A percentile compares a stretch with the other conserved stretches of the same genome.
phyloP scores from a whole-genome alignment of 2,329 filamentous ascomycete genomes.

The Penicillium sp. region DNA sequence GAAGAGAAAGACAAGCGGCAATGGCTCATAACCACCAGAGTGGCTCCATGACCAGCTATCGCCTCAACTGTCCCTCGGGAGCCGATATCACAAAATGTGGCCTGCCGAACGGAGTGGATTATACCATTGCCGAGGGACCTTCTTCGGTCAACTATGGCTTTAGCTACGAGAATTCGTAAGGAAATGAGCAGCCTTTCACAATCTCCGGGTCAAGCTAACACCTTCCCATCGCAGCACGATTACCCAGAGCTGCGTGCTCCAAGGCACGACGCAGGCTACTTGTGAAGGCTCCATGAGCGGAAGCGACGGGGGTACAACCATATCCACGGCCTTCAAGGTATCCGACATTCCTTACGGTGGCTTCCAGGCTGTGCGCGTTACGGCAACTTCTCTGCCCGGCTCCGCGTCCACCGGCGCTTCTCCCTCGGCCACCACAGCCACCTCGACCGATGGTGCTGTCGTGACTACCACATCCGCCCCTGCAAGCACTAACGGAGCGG shows the following conservation, averaged over 20 bases:
- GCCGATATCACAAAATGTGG: constrained; percentile 11
- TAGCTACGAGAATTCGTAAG: constrained; percentile 14
- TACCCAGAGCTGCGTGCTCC: constrained; percentile 4
- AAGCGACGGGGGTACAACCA: not conserved
- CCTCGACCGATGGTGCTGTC: not conserved
- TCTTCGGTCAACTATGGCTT: constrained; percentile 6
- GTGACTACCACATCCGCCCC: not conserved
- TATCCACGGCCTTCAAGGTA: not conserved
- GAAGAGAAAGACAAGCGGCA: too few relatives aligned
- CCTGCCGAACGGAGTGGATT: constrained; percentile 5
- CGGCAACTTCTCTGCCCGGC: constrained; percentile 2
- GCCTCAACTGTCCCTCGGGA: constrained; percentile 14
- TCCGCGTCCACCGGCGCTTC: constrained; percentile 9
- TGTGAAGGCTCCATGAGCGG: constrained; percentile 1
- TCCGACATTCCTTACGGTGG: constrained; percentile 4
- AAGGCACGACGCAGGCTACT: constrained; percentile 3
- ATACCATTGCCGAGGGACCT: constrained; percentile 11
- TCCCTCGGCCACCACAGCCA: constrained; percentile 1
- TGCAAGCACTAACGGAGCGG: constrained; percentile 1
- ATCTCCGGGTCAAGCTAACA: not conserved
- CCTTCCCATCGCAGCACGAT: constrained; percentile 1
- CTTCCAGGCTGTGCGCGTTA: constrained; percentile 7
- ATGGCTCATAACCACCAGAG: too few relatives aligned
- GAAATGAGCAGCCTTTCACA: not conserved
- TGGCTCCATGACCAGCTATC: constrained; percentile 20